Base-by-base conservation (phyloP, 371 early-diverging fungal genomes). In the Mortierella sp. region DNA sequence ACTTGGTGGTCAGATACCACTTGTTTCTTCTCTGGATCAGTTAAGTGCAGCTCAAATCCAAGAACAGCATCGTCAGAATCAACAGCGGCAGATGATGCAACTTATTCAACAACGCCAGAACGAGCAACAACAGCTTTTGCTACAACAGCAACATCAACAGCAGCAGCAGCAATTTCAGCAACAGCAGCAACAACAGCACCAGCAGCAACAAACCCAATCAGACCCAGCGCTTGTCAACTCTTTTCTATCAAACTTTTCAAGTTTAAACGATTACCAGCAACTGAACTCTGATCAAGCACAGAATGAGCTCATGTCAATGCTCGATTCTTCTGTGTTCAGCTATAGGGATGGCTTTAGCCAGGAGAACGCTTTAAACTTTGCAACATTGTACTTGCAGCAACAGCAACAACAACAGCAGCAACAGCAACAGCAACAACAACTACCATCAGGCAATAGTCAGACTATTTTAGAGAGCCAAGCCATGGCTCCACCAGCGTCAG, bases 261-360 rank as follows among this genome's bases (percentile, higher is more conserved):
- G 19, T 17, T 55, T 78, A 59, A 72, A 72, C 49, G 66, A 66
- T 53, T 78, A 78, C 29, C 80, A 73, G 35, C 80, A 80, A 53
- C 54, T 74, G 37, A 74, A 74, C 47, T 79, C 80, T 4, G 75
- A 80, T n/a, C 70, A 73, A 17, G 75, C 66, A 0, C 80, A 80
- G 35, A 66, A 68, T 10, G 80, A 80, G 64, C 68, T 80, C 17
- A 74, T 80, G 58, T 66, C 64, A 12, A 67, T 74, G 75, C 71
- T 80, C 56, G 64, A 61, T 56, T 59, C 75, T 2, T 66, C 79
- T 3, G 62, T 59, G 9, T 19, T 67, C 28, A 70, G 59, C 12
- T 80, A 74, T 15, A 59, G 67, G 29, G 80, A 74, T 54, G 75
- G 70, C 0, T 57, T 80, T 10, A 74, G 45, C n/a, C 64, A 68